Percentiles rank a stretch among this genome's conserved stretches.
Evolutionary conservation across 768 basidiomycete genomes (phyloP).

Genomic region (Bullera alba): DNA sequence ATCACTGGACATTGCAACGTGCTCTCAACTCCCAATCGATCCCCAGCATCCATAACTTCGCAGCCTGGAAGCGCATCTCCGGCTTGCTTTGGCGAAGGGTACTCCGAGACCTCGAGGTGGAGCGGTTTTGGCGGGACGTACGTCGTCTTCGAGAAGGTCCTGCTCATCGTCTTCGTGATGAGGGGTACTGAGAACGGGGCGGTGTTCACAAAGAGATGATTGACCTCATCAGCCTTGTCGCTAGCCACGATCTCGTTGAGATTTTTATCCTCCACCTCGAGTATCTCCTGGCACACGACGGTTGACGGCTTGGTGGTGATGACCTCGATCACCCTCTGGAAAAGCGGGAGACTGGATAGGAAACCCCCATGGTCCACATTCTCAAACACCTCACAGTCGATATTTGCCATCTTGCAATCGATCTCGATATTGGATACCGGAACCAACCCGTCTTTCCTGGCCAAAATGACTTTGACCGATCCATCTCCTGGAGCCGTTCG

Average conservation of each 20-base stretch:
- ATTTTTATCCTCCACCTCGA: neutral
- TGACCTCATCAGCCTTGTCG: neutral
- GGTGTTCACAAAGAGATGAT: neutral
- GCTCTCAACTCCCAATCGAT: too few relatives aligned
- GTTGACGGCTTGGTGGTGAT: too few relatives aligned
- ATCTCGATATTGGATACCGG: constrained; percentile 1
- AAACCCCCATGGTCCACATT: constrained; percentile 9
- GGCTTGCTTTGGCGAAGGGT: too few relatives aligned
- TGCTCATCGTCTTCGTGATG: neutral
- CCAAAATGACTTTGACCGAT: neutral
- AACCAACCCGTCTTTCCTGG: constrained; percentile 6
- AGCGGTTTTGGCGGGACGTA: too few relatives aligned
- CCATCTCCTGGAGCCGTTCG: neutral
- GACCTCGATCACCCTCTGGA: neutral
- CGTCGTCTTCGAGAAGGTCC: too few relatives aligned
- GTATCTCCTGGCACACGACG: too few relatives aligned
- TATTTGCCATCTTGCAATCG: neutral
- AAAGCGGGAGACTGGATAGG: neutral
- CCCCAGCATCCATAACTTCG: too few relatives aligned
- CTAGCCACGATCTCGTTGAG: neutral
- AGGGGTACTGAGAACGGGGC: neutral
- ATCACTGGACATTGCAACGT: too few relatives aligned
- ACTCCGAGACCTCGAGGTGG: too few relatives aligned
- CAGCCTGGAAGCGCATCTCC: too few relatives aligned
- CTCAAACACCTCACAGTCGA: constrained; percentile 7